phyloP scores from a whole-genome alignment of 2,329 filamentous ascomycete genomes.

The Colletotrichum sp. region DNA sequence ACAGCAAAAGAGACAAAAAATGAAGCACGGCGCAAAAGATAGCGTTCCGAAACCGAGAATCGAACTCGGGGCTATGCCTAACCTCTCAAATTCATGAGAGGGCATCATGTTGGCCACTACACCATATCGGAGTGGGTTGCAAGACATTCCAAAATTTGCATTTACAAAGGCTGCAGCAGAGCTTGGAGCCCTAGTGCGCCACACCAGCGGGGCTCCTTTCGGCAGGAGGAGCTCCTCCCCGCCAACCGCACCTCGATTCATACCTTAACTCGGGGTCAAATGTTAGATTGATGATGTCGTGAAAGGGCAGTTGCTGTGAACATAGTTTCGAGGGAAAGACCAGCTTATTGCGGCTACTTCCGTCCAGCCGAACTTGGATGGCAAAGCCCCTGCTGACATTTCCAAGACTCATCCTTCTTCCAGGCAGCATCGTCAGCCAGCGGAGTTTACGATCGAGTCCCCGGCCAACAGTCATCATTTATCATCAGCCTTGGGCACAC shows the following conservation, averaged over 20 bases:
- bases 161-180: not conserved
- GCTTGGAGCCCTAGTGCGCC: not conserved
- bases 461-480: not conserved
- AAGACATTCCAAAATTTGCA: accelerated
- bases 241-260: not conserved
- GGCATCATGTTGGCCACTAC: conserved; percentile 21
- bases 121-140: conserved; percentile 3
- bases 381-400: not conserved
- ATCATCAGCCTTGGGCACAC: not conserved
- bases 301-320: not conserved
- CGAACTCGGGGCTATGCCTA: conserved; percentile 20
- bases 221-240: not conserved
- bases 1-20: not conserved
- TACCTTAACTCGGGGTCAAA: not conserved
- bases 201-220: not conserved
- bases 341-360: not conserved
- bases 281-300: not conserved
- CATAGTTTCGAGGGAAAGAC: not conserved
- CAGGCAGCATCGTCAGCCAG: not conserved
- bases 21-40: not conserved
- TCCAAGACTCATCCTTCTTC: not conserved
- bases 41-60: conserved; percentile 19
- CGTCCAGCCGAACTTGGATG: not conserved
- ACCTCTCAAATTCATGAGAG: not conserved
- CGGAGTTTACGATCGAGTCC: not conserved